Percentiles rank a stretch among this genome's conserved stretches.
These are phyloP conservation scores for Cephaloascus albidus DNA, from an alignment of 805 yeast species.

Conservation along the genomic window DNA sequence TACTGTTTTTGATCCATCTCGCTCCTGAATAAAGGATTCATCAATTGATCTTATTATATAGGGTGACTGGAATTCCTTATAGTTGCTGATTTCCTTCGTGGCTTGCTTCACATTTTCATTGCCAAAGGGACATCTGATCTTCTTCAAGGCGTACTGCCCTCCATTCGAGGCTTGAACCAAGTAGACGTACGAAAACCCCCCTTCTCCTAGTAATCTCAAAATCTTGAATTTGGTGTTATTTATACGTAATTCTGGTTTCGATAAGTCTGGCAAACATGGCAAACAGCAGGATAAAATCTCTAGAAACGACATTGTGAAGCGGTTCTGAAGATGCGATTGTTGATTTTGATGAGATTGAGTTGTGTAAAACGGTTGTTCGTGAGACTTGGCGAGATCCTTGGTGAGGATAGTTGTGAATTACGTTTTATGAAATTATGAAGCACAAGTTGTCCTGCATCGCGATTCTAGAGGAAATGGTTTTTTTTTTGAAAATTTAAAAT, in stretches of 20 bases:
- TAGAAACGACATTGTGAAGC: neutral
- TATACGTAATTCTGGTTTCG: slow-evolving; percentile 50
- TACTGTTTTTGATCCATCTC: slow-evolving; percentile 72
- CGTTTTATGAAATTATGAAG: too few relatives aligned
- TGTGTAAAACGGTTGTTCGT: too few relatives aligned
- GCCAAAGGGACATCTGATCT: slow-evolving; percentile 83
- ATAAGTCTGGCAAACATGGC: slow-evolving; percentile 33
- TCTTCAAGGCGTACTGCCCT: slow-evolving; percentile 65
- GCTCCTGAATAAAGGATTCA: slow-evolving; percentile 61
- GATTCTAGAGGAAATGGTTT: too few relatives aligned
- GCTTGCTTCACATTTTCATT: slow-evolving; percentile 65
- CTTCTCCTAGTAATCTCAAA: slow-evolving; percentile 62
- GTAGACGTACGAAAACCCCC: slow-evolving; percentile 83
- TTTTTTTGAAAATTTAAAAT: too few relatives aligned
- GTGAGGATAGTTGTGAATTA: too few relatives aligned
- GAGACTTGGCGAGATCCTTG: too few relatives aligned
- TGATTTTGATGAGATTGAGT: too few relatives aligned
- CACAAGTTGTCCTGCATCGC: too few relatives aligned
- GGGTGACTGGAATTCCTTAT: slow-evolving; percentile 61
- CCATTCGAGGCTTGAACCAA: slow-evolving; percentile 48
- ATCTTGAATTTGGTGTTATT: slow-evolving; percentile 57
- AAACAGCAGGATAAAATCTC: slow-evolving; percentile 19
- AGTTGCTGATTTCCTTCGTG: slow-evolving; percentile 67
- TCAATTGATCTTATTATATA: slow-evolving; percentile 63
- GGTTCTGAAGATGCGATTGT: too few relatives aligned